These are phyloP conservation scores for Melampsora larici-populina DNA, from an alignment of 1,284 basidiomycete species.

Conservation along the genomic window DNA sequence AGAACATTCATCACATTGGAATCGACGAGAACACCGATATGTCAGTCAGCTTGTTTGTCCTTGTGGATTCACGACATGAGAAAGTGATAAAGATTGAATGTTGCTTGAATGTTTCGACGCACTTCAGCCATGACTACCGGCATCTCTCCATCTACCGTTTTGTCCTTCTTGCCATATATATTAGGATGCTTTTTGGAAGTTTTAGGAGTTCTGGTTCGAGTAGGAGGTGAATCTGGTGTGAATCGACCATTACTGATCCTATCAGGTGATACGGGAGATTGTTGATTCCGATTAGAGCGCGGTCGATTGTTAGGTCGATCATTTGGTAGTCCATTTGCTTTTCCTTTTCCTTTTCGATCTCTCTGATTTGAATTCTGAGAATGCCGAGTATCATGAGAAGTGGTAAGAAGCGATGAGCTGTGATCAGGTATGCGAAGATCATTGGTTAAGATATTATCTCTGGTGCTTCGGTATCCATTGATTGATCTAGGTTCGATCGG, in stretches of 20 bases:
- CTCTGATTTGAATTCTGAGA: too few relatives aligned
- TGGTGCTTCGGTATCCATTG: too few relatives aligned
- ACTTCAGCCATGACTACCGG: conserved; percentile 17
- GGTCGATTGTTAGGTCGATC: conserved; percentile 3
- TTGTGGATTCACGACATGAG: too few relatives aligned
- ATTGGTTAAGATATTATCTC: too few relatives aligned
- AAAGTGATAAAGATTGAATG: neutral
- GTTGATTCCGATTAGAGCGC: neutral
- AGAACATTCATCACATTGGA: neutral
- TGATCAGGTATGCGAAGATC: too few relatives aligned
- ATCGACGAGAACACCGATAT: neutral
- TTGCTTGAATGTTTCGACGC: neutral
- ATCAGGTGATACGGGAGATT: neutral
- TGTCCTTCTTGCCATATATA: conserved; percentile 25
- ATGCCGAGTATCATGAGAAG: too few relatives aligned
- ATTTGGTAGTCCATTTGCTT: conserved; percentile 12
- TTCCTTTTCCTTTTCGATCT: conserved; percentile 13
- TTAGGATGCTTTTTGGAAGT: conserved; percentile 5
- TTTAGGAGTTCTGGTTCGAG: neutral
- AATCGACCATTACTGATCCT: neutral
- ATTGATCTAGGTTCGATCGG: neutral
- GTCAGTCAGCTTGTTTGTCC: conserved; percentile 1
- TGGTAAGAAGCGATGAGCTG: too few relatives aligned
- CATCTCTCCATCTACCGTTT: conserved; percentile 16
- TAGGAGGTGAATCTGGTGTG: conserved; percentile 3